Evolutionary conservation across 257 asterid species (phyloP), one percentile per base, ranked within the genome.

Genomic region (Plantago elongata): DNA sequence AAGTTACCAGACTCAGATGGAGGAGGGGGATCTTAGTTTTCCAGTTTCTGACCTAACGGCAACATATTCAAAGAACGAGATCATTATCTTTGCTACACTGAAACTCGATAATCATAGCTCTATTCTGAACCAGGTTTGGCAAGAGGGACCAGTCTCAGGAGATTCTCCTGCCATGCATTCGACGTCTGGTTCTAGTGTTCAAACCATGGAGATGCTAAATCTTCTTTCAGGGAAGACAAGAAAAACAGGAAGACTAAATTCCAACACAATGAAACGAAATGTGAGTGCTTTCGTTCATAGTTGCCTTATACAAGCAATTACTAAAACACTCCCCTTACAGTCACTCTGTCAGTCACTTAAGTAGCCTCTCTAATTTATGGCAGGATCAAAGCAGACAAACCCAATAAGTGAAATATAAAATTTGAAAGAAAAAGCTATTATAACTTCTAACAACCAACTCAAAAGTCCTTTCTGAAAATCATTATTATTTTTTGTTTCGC

Each of bases 51-150:
- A 82, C 58, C 37, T 90, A 22, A 61, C 77, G 2, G 95, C 96
- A 12, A 81, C 84, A 0, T 83, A 76, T 45, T 60, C 75, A 0
- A 72, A 71, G n/a, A 81, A 74, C 7, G 96, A 86, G 22, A 72
- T 74, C 68, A 71, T 65, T 71, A 79, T 88, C 29, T 91, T 78
- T 60, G 96, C 95, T 5, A 86, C 84, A 0, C 61, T 91, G 30
- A 77, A 61, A 55, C 85, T 88, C 27, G 89, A 73, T 13, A 76
- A 81, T 18, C 51, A 75, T 1, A 84, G 82, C 74, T 71, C 85
- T 7, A 63, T 74, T 11, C 67, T 88, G 29, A 88, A 86, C 66
- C 98, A 91, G 60, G 83, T 86, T n/a, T 91, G 98, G 98, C 98
- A 91, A 68, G 88, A 82, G 14, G 98, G 96, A 10, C 95, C 96